Evolutionary conservation across 176 grass and related monocot species (phyloP).

Genomic region (Bolboschoenus planiculmis): DNA sequence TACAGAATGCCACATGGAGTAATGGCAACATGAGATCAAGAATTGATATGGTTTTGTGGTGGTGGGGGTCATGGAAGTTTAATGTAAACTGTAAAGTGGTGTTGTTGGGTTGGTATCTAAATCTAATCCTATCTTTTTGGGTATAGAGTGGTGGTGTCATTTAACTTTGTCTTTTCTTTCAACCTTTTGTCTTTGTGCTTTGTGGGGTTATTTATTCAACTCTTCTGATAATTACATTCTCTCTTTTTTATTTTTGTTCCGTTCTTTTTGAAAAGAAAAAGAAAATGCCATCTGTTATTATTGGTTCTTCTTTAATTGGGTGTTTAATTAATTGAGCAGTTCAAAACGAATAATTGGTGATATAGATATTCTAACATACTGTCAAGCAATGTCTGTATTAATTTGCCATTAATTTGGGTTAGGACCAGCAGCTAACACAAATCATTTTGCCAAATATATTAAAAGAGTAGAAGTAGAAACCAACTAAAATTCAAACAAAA

Average conservation of each 20-base stretch:
- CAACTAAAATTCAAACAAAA: not conserved
- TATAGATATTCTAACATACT: not conserved
- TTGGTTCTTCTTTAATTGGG: not conserved
- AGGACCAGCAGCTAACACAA: not conserved
- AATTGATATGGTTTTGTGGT: not conserved
- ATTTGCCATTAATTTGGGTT: not conserved
- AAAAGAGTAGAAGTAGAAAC: not conserved
- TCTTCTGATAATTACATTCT: not conserved
- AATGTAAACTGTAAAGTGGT: not conserved
- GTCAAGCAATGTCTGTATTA: not conserved
- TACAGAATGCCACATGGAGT: not conserved
- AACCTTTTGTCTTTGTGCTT: slow-evolving; percentile 10
- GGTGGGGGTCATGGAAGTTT: not conserved
- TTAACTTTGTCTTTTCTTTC: slow-evolving; percentile 26
- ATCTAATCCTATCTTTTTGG: slow-evolving; percentile 1
- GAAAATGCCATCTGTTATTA: not conserved
- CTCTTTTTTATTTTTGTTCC: not conserved
- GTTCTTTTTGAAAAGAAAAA: too few species aligned
- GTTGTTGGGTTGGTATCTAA: not conserved
- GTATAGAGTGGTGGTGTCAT: slow-evolving; percentile 10
- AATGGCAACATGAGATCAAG: not conserved
- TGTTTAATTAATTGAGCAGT: not conserved
- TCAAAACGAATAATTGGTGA: not conserved
- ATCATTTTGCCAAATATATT: not conserved
- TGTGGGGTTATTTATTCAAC: slow-evolving; percentile 27